Evolutionary conservation across 1,284 basidiomycete genomes (phyloP), one percentile per base, ranked within the genome.

Genomic region (Marasmius oreades): DNA sequence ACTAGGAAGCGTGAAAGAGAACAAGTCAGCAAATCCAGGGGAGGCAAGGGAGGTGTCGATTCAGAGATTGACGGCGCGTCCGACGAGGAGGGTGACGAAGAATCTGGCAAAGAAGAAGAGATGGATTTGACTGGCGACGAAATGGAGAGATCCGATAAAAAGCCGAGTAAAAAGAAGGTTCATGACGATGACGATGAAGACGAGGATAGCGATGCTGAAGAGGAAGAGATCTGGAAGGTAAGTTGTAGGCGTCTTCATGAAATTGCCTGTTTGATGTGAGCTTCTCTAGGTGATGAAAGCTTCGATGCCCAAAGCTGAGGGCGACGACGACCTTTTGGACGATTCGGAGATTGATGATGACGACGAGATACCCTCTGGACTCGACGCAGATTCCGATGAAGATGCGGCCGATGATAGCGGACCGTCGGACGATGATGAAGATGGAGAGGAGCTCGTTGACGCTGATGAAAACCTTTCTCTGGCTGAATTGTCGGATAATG

Each of bases 161-260:
- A 42, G 63, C 55, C 6, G 68, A 67, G 45, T 69, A 66, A 16
- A 65, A 63, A 22, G 66, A 57, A 47, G 63, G 61, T 34, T 20
- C n/a, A 20, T 6, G 64, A 62, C 6, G 47, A 51, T 34, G 24
- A 26, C 3, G 67, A 64, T 8, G 75, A 66, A 3, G 69, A 68
- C 16, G 73, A 69, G 4, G 69, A 69, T 18, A 75, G 71, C 42
- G 79, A 78, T 42, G 68, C 72, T 14, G 79, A 79, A 3, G 78
- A 78, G 57, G 74, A 69, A 8, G 90, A 89, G 66, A 83, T 95
- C 36, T 95, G 93, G 93, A 92, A 89, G 85, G 92, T 92, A 59
- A 56, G 76, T 67, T 37, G 10, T 14, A 23, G 37, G 33, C 2
- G 53, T 59, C 52, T 47, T 20, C 34, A 4, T 6, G 18, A 31